Evolutionary conservation across 2,329 filamentous ascomycete species (phyloP).

Genomic region (Pseudogymnoascus sp.): DNA sequence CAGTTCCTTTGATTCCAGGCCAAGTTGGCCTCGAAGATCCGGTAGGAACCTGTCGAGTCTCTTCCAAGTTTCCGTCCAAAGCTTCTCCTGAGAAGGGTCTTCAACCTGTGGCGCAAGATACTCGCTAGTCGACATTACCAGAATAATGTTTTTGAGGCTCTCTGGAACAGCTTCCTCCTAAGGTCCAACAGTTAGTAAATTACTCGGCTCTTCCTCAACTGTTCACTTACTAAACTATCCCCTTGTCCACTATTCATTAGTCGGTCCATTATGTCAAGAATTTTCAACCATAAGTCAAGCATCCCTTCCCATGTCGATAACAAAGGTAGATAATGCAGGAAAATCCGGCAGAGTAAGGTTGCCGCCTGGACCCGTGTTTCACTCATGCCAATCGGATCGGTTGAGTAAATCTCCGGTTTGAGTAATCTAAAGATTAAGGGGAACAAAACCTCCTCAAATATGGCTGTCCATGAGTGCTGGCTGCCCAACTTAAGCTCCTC

Average conservation of each 20-base stretch:
- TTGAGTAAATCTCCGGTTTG: constrained; percentile 90
- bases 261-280: constrained; percentile 89
- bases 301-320: constrained; percentile 82
- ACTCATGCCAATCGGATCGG: constrained; percentile 86
- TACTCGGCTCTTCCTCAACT: neutral
- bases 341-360: constrained; percentile 88
- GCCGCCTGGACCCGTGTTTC: constrained; percentile 90
- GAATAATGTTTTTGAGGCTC: constrained; percentile 87
- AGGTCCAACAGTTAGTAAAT: neutral
- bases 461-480: constrained; percentile 87
- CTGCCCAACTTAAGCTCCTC: constrained; percentile 76
- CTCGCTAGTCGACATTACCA: constrained; percentile 89
- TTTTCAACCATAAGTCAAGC: constrained; percentile 84
- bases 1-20: constrained; percentile 35
- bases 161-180: constrained; percentile 93
- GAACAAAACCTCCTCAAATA: constrained; percentile 90
- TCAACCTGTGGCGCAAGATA: constrained; percentile 66
- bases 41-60: constrained; percentile 59
- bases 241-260: constrained; percentile 93
- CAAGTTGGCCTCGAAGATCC: constrained; percentile 50
- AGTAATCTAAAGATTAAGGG: constrained; percentile 79
- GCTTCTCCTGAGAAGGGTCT: constrained; percentile 46
- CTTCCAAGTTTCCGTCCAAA: constrained; percentile 59
- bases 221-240: constrained; percentile 67
- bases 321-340: constrained; percentile 83